These are phyloP conservation scores for Leptographium lundbergii DNA, from an alignment of 2,329 filamentous ascomycete genomes.

Conservation along the genomic window DNA sequence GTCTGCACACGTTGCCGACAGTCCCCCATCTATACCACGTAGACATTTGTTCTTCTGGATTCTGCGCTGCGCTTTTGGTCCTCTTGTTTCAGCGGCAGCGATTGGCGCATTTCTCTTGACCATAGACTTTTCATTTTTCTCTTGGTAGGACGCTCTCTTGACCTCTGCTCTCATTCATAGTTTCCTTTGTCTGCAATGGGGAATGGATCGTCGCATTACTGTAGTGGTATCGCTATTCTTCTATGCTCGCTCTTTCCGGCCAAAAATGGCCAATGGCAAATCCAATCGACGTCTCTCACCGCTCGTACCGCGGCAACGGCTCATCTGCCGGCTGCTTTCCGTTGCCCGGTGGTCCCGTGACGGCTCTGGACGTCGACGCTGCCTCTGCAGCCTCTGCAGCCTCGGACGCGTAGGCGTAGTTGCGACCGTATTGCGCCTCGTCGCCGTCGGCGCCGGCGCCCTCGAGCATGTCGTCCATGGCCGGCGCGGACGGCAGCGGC, in stretches of 20 bases:
- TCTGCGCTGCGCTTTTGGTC: background rate
- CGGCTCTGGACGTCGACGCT: background rate
- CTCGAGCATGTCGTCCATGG: conserved; percentile 10
- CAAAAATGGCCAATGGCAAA: background rate
- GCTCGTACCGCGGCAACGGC: conserved; percentile 19
- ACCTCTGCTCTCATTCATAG: too few relatives aligned
- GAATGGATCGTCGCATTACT: too few relatives aligned
- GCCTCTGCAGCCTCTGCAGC: background rate
- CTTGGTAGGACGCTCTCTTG: background rate
- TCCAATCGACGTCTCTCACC: conserved; percentile 7
- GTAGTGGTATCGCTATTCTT: too few relatives aligned
- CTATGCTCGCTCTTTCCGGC: background rate
- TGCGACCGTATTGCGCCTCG: conserved; percentile 14
- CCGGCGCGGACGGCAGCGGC: conserved; percentile 36
- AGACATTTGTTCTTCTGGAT: background rate
- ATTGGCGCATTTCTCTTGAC: background rate
- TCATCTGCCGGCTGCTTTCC: conserved; percentile 10
- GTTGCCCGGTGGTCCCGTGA: background rate
- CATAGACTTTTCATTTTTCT: background rate
- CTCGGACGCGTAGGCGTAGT: conserved; percentile 13
- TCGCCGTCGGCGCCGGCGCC: background rate
- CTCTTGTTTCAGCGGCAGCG: background rate
- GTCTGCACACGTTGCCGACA: background rate
- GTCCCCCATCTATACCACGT: background rate
- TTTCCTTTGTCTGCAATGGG: background rate